Conservation (phyloP, 73 alveolate species). For the Paramecium pentaurelia region DNA sequence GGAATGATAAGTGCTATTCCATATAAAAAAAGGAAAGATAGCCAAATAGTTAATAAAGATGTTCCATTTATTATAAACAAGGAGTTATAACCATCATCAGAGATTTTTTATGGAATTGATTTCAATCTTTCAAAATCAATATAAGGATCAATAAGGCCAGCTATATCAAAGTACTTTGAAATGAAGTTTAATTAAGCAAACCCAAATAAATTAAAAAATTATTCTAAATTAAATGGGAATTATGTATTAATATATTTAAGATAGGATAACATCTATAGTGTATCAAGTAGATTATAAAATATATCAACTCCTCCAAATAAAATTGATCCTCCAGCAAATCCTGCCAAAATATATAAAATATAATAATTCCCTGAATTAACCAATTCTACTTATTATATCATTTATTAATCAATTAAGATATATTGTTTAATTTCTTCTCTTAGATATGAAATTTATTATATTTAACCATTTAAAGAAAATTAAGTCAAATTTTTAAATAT, state of each 20-base stretch:
- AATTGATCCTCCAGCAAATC: neutral
- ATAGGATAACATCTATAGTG: neutral
- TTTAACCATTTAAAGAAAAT: neutral
- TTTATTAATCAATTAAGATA: neutral
- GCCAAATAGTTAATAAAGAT: neutral
- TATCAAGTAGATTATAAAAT: conserved; percentile 3
- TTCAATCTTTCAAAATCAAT: neutral
- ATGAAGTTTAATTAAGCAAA: neutral
- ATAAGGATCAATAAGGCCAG: neutral
- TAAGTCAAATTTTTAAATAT: neutral
- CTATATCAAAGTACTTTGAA: neutral
- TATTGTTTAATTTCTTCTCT: neutral
- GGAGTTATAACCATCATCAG: neutral
- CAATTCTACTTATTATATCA: neutral
- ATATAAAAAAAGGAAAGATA: neutral
- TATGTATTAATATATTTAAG: neutral
- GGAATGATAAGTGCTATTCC: neutral
- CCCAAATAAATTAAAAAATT: neutral
- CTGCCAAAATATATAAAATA: neutral
- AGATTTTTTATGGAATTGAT: neutral
- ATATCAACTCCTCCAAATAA: conserved; percentile 27
- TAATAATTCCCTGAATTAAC: neutral
- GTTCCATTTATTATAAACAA: neutral
- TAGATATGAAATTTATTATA: neutral
- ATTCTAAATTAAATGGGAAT: neutral